Conservation (phyloP, 768 basidiomycete species). For the Serpula lacrymans region DNA sequence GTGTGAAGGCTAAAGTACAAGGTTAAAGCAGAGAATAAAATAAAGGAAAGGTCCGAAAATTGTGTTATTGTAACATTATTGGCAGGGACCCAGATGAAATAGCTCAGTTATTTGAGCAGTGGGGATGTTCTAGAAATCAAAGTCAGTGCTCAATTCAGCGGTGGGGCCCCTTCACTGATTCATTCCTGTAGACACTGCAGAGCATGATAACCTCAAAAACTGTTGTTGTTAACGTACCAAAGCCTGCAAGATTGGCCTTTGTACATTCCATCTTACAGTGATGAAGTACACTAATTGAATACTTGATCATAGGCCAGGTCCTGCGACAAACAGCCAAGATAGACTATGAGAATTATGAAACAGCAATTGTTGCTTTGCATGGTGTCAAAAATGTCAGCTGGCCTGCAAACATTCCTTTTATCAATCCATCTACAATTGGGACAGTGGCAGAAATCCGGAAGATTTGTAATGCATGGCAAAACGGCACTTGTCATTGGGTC, state of each 20-base stretch:
- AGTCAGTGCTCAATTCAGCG: background rate
- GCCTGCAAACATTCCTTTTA: slow-evolving; percentile 10
- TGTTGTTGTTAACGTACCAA: slow-evolving; percentile 1
- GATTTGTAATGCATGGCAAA: slow-evolving; percentile 4
- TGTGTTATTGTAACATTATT: no score
- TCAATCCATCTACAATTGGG: slow-evolving; percentile 4
- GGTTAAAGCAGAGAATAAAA: no score
- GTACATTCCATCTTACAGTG: slow-evolving; percentile 5
- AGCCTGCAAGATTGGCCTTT: slow-evolving; percentile 6
- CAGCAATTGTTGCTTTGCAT: slow-evolving; percentile 6
- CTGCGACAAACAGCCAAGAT: slow-evolving; percentile 6
- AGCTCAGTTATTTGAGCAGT: slow-evolving; percentile 13
- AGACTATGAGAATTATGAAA: slow-evolving; percentile 15
- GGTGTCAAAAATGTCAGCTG: slow-evolving; percentile 13
- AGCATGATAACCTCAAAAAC: slow-evolving; percentile 1
- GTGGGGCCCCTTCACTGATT: background rate
- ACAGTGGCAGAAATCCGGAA: slow-evolving; percentile 4
- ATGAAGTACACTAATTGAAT: background rate
- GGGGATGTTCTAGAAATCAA: slow-evolving; percentile 7
- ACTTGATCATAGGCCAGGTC: slow-evolving; percentile 4
- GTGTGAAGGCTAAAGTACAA: no score
- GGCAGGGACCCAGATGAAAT: no score
- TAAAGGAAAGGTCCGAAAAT: no score
- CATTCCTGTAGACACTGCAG: background rate
- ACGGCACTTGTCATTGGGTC: slow-evolving; percentile 3